Evolutionary conservation across 164 flowering plant genomes (phyloP), one percentile per base, ranked within the genome.

Genomic region (Brasenia schreberi): DNA sequence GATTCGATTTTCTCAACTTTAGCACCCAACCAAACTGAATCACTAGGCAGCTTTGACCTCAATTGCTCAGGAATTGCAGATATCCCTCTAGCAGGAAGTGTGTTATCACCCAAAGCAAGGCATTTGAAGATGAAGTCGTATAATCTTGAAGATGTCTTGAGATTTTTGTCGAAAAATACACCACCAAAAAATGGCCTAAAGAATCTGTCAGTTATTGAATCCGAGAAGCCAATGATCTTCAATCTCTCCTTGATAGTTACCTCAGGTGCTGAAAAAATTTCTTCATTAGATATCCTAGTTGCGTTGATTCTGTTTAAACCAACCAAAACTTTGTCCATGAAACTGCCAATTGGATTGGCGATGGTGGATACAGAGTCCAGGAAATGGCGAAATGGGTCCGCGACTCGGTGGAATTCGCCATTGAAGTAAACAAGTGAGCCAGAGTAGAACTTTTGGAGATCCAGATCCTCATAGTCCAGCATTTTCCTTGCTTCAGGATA

Each of bases 171-270:
- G 71, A 89, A 94, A 70, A 94, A 94, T 43, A 94, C 83, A 10
- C 96, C 97, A 0, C 97, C 98, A 18, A 90, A 94, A 66, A 90
- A 94, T 0, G 98, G 97, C 5, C 93, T 77, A 67, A 87, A 94
- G 70, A 94, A 94, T n/a, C 89, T 64, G 10, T 75, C 85, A 18
- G 90, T 69, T 6, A 88, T 75, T n/a, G 84, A 74, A 11, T 81
- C 83, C 0, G 97, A 91, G 63, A 88, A 90, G 4, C 98, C 96
- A n/a, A 74, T 68, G 7, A 66, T 67, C 45, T 65, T 73, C 70
- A 94, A 77, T 60, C 80, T 53, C 4, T 85, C 82, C 43, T 82
- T 65, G 16, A 85, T 83, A 27, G 78, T 44, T 18, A 75, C 75
- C 74, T 94, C 98, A 0, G 69, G 71, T 2, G 85, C 77, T 5